These are phyloP conservation scores for Hypoxylon fragiforme DNA, from an alignment of 495 filamentous ascomycete species.

Conservation along the genomic window DNA sequence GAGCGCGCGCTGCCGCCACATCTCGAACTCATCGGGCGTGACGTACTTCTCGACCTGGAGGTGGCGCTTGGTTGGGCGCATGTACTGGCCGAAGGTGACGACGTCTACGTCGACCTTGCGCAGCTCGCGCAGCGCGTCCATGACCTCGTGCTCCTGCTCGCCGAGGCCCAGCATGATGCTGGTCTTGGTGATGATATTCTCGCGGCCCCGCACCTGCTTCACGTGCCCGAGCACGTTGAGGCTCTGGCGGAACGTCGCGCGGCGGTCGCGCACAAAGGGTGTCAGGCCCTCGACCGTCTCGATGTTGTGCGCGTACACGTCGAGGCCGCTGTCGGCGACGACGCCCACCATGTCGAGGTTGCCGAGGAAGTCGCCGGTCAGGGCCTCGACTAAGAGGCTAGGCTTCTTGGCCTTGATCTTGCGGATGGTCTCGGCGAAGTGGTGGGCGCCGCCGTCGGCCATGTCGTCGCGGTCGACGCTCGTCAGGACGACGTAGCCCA, in stretches of 20 bases:
- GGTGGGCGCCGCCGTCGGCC: slow-evolving; percentile 80
- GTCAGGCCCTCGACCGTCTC: slow-evolving; percentile 93
- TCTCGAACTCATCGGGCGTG: slow-evolving; percentile 84
- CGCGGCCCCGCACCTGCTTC: slow-evolving; percentile 66
- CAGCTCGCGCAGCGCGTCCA: slow-evolving; percentile 77
- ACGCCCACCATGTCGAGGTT: slow-evolving; percentile 79
- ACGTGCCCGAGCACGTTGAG: slow-evolving; percentile 77
- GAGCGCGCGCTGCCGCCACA: slow-evolving; percentile 86
- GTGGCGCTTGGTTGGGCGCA: slow-evolving; percentile 96
- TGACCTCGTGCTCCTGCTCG: slow-evolving; percentile 88
- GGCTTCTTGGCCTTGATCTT: slow-evolving; percentile 91
- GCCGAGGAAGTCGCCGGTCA: slow-evolving; percentile 89
- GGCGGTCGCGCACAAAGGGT: slow-evolving; percentile 83
- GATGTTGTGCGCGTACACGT: slow-evolving; percentile 96
- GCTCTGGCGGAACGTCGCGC: slow-evolving; percentile 87
- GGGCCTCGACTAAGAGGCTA: slow-evolving; percentile 85
- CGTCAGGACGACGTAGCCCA: slow-evolving; percentile 95
- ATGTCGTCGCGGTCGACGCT: slow-evolving; percentile 93
- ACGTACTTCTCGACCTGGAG: slow-evolving; percentile 96
- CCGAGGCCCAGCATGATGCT: slow-evolving; percentile 95
- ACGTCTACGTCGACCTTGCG: slow-evolving; percentile 83
- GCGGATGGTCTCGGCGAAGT: slow-evolving; percentile 93
- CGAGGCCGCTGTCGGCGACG: slow-evolving; percentile 84
- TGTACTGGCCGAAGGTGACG: slow-evolving; percentile 98
- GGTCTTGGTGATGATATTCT: slow-evolving; percentile 90